A percentile compares a stretch with the other conserved stretches of the same genome.
phyloP scores from a whole-genome alignment of 495 filamentous ascomycete genomes.

The Evernia prunastri region DNA sequence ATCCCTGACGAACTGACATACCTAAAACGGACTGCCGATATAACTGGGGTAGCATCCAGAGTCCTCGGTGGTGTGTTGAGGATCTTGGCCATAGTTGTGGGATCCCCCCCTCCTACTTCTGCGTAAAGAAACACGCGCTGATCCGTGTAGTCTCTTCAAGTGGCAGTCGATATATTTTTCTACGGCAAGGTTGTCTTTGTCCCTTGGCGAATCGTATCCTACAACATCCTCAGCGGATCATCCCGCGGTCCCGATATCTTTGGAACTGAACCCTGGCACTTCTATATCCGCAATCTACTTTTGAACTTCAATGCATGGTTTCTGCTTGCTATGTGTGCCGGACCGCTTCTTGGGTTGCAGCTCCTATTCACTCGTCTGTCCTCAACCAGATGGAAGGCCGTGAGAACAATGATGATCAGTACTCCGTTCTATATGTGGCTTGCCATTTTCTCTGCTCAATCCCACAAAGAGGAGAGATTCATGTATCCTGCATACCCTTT shows the following conservation, averaged over 20 bases:
- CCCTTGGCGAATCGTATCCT: conserved; percentile 86
- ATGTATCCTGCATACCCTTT: conserved; percentile 97
- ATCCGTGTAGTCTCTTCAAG: conserved; percentile 46
- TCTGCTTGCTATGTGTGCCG: conserved; percentile 65
- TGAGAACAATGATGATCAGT: conserved; percentile 69
- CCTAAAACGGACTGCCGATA: conserved; percentile 50
- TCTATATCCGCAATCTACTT: conserved; percentile 85
- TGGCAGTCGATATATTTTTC: conserved; percentile 68
- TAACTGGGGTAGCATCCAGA: conserved; percentile 49
- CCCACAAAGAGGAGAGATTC: conserved; percentile 98
- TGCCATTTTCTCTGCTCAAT: conserved; percentile 79
- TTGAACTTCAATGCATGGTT: conserved; percentile 98
- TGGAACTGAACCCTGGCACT: conserved; percentile 94
- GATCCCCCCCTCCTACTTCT: conserved; percentile 24
- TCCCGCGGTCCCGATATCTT: conserved; percentile 86
- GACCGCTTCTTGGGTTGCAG: conserved; percentile 55
- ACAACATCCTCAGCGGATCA: conserved; percentile 81
- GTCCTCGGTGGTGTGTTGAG: conserved; percentile 61
- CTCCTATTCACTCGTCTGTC: conserved; percentile 36
- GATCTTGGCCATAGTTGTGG: conserved; percentile 63
- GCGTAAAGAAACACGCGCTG: background rate
- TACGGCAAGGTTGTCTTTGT: conserved; percentile 72
- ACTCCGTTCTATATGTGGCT: conserved; percentile 94
- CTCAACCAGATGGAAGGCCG: conserved; percentile 39
- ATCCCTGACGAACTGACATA: conserved; percentile 68